phyloP scores from a whole-genome alignment of 495 filamentous ascomycete genomes.

The Gamarada debralockiae region DNA sequence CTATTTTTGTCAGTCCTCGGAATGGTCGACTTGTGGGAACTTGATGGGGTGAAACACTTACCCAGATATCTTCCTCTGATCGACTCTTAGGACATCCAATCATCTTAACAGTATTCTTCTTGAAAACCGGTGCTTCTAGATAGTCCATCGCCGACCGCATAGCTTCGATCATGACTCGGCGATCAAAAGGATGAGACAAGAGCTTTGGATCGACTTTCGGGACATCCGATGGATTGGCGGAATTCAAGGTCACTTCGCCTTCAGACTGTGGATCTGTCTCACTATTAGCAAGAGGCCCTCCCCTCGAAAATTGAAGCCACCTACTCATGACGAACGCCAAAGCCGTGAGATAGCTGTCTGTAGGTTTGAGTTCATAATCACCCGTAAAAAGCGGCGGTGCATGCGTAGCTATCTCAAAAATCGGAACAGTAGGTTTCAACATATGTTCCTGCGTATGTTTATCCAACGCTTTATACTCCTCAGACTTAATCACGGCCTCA shows the following conservation, averaged over 20 bases:
- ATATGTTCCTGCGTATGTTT: conserved; percentile 34
- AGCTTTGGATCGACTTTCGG: conserved; percentile 27
- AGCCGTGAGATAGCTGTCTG: conserved; percentile 18
- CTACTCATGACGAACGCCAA: conserved; percentile 15
- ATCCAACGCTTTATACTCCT: conserved; percentile 44
- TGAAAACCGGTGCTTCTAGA: conserved; percentile 34
- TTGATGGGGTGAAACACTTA: neutral
- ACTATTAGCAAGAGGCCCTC: too few relatives aligned
- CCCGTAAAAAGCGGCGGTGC: conserved; percentile 18
- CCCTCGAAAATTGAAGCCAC: too few relatives aligned
- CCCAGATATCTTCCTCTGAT: conserved; percentile 47
- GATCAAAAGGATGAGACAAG: conserved; percentile 41
- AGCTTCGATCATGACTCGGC: conserved; percentile 38
- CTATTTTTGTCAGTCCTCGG: neutral
- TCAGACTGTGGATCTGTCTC: conserved; percentile 12
- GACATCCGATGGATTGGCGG: conserved; percentile 18
- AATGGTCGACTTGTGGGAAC: neutral
- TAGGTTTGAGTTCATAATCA: conserved; percentile 7
- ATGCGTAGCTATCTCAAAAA: conserved; percentile 32
- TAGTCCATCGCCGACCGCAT: conserved; percentile 34
- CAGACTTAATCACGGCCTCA: conserved; percentile 29
- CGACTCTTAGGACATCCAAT: conserved; percentile 36
- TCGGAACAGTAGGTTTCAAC: conserved; percentile 38
- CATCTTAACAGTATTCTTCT: conserved; percentile 36
- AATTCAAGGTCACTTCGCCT: conserved; percentile 22